These are phyloP conservation scores for Endocalyx cinctus DNA, from an alignment of 2,329 filamentous ascomycete genomes.

Conservation along the genomic window DNA sequence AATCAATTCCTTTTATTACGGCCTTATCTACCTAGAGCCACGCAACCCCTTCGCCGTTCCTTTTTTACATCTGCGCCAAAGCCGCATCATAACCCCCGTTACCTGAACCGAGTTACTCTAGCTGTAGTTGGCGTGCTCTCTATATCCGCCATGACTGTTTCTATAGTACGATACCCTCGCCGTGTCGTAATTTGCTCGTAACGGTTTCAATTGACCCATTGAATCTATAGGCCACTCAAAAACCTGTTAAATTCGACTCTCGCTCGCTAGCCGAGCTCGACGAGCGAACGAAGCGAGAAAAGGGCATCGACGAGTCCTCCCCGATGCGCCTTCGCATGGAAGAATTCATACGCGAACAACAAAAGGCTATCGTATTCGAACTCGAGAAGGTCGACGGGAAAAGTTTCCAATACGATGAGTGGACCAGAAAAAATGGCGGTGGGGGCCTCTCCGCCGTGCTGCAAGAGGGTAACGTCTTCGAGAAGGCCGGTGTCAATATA, in stretches of 20 bases:
- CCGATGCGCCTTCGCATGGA: slow-evolving; percentile 99
- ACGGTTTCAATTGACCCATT: slow-evolving; percentile 14
- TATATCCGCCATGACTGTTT: slow-evolving; percentile 15
- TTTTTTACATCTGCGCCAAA: no score
- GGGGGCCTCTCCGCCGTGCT: slow-evolving; percentile 93
- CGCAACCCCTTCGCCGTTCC: no score
- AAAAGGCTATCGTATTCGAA: slow-evolving; percentile 78
- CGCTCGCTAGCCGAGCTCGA: slow-evolving; percentile 82
- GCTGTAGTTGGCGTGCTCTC: slow-evolving; percentile 13
- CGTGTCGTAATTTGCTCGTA: not conserved
- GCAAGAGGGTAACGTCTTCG: slow-evolving; percentile 94
- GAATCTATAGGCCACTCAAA: slow-evolving; percentile 33
- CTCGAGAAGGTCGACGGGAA: slow-evolving; percentile 80
- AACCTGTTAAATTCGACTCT: slow-evolving; percentile 49
- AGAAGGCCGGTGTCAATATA: slow-evolving; percentile 95
- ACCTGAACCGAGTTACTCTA: slow-evolving; percentile 13
- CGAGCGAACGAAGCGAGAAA: slow-evolving; percentile 72
- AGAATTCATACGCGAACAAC: slow-evolving; percentile 88
- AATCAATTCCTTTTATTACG: no score
- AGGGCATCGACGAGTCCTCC: slow-evolving; percentile 68
- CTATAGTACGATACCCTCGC: slow-evolving; percentile 16
- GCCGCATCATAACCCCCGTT: no score
- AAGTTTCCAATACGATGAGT: slow-evolving; percentile 78
- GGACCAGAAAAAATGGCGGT: slow-evolving; percentile 82
- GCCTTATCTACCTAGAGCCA: no score